Percentiles rank a stretch among this genome's conserved stretches.
Conservation (phyloP, 2,329 filamentous ascomycete genomes). For the Coleophoma cylindrospora region DNA sequence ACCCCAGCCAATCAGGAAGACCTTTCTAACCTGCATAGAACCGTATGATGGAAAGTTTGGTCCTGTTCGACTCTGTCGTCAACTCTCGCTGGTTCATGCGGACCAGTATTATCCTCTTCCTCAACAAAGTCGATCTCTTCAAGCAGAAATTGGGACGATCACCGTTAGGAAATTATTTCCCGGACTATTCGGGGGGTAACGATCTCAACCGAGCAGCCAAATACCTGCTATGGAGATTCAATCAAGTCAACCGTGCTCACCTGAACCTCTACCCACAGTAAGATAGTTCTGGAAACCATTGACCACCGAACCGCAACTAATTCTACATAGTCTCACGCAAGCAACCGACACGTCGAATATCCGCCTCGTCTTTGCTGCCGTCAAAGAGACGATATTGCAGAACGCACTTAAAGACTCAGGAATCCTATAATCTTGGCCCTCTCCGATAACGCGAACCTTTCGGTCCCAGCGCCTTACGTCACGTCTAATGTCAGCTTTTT, state of each 20-base stretch:
- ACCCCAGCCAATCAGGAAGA: too few species aligned
- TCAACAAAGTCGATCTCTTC: conserved; percentile 99
- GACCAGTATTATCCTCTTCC: conserved; percentile 95
- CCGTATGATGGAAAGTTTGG: conserved; percentile 97
- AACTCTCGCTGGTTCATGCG: conserved; percentile 99
- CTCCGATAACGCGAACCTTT: too few species aligned
- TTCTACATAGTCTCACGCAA: conserved; percentile 76
- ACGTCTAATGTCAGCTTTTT: conserved; percentile 15
- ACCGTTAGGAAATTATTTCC: conserved; percentile 91
- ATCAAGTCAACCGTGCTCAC: conserved; percentile 95
- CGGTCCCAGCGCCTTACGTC: conserved; percentile 7
- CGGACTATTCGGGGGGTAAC: conserved; percentile 94
- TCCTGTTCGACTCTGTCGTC: conserved; percentile 96
- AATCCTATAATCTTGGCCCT: conserved; percentile 60
- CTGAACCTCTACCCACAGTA: conserved; percentile 97
- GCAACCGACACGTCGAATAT: conserved; percentile 99
- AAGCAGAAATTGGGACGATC: conserved; percentile 88
- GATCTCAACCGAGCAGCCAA: conserved; percentile 98
- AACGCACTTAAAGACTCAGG: conserved; percentile 98
- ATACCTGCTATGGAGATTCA: conserved; percentile 96
- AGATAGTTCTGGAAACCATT: conserved; percentile 27
- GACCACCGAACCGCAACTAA: conserved; percentile 5
- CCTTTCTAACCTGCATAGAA: conserved; percentile 52
- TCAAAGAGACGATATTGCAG: conserved; percentile 98
- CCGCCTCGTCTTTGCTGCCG: conserved; percentile 92